Conservation (phyloP, 2,329 filamentous ascomycete genomes). For the Aureobasidium sp. region DNA sequence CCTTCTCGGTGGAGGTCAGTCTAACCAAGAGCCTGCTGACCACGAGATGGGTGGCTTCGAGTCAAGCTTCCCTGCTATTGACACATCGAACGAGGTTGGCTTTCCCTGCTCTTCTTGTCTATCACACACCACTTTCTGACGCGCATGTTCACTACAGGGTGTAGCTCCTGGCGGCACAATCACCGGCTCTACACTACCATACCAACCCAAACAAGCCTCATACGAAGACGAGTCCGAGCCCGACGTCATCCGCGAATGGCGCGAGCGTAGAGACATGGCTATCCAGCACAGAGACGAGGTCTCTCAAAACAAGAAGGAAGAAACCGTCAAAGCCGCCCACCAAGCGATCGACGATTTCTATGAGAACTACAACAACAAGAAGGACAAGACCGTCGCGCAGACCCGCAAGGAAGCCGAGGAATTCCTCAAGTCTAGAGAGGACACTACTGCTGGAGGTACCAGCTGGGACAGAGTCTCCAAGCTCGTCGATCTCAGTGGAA, state of each 20-base stretch:
- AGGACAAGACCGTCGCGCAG: constrained; percentile 85
- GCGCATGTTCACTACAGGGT: constrained; percentile 40
- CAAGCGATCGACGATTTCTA: constrained; percentile 98
- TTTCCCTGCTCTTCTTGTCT: not conserved
- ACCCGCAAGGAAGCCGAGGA: constrained; percentile 88
- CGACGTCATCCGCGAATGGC: constrained; percentile 83
- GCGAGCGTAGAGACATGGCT: constrained; percentile 76
- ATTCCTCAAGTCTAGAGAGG: constrained; percentile 81
- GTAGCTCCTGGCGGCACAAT: constrained; percentile 72
- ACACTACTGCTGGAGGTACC: constrained; percentile 88
- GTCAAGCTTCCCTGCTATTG: constrained; percentile 83
- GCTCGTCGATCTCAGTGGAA: constrained; percentile 93
- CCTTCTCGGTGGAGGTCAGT: constrained; percentile 55
- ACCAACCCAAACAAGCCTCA: constrained; percentile 43
- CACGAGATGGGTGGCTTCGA: constrained; percentile 62
- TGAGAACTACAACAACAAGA: constrained; percentile 98
- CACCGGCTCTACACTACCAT: constrained; percentile 60
- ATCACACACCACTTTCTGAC: constrained; percentile 1
- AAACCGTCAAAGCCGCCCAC: constrained; percentile 82
- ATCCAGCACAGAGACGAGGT: constrained; percentile 79
- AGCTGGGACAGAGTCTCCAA: constrained; percentile 99
- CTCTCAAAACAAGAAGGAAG: constrained; percentile 71
- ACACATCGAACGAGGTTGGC: constrained; percentile 62
- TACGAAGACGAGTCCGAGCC: constrained; percentile 74
- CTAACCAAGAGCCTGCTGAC: constrained; percentile 33